Evolutionary conservation across 208 protist species (phyloP).

Genomic region (Wallacemonas rigidus): DNA sequence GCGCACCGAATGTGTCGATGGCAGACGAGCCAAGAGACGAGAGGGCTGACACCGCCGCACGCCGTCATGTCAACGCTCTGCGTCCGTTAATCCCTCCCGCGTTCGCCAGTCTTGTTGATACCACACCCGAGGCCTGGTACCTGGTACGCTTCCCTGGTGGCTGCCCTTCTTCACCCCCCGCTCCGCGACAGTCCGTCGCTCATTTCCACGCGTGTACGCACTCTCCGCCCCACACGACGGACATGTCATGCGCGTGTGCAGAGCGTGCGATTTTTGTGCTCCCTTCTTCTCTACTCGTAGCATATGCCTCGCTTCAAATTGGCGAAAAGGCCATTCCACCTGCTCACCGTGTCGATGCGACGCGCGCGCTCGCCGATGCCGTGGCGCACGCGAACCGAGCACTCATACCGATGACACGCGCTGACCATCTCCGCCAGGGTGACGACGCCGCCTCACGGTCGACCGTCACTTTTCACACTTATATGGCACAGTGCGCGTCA

Average conservation of each 20-base stretch:
- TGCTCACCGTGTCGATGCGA: not conserved
- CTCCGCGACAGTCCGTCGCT: not conserved
- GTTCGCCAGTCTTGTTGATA: not conserved
- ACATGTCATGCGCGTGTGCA: not conserved
- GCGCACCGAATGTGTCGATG: too few relatives aligned
- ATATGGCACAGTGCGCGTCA: too few relatives aligned
- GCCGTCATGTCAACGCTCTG: slow-evolving; percentile 1
- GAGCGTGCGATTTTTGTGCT: slow-evolving; percentile 10
- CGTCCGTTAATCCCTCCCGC: slow-evolving; percentile 19
- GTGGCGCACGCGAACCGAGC: not conserved
- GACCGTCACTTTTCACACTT: too few relatives aligned
- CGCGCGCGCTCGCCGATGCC: not conserved
- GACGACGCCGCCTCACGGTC: too few relatives aligned
- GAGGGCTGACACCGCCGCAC: too few relatives aligned
- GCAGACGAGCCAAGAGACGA: too few relatives aligned
- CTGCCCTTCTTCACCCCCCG: not conserved
- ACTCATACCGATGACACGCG: not conserved
- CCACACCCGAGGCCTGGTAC: slow-evolving; percentile 19
- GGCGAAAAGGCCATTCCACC: slow-evolving; percentile 6
- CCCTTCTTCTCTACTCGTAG: not conserved
- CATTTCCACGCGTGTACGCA: too few relatives aligned
- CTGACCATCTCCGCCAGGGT: not conserved
- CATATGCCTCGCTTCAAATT: not conserved
- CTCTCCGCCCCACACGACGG: not conserved
- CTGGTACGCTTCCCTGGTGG: slow-evolving; percentile 28